A percentile compares a stretch with the other conserved stretches of the same genome.
Conservation (phyloP, 192 early-diverging fungal genomes). For the Lunasporangiospora selenospora region DNA sequence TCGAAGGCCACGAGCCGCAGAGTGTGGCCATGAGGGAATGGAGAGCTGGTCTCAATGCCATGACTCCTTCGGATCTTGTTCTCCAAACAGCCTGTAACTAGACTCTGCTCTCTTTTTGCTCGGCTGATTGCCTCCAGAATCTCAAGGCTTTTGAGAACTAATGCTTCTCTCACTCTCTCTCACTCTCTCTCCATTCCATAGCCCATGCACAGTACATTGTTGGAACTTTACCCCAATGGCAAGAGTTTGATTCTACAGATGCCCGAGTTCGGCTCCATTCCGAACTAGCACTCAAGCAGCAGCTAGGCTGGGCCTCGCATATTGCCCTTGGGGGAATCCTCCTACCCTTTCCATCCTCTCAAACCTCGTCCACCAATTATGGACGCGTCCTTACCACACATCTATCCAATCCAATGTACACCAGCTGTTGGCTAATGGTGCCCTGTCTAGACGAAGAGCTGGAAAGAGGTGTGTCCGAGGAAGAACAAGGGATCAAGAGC, state of each 20-base stretch:
- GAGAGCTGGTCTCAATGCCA: constrained; percentile 50
- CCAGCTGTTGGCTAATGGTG: constrained; percentile 26
- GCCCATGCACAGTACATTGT: constrained; percentile 43
- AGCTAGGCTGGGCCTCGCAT: constrained; percentile 75
- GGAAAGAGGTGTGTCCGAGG: constrained; percentile 10
- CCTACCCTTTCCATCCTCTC: constrained; percentile 50
- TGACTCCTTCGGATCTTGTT: constrained; percentile 54
- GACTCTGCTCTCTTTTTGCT: too few relatives aligned
- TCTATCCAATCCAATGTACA: constrained; percentile 23
- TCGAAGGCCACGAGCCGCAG: constrained; percentile 29
- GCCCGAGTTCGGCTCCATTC: constrained; percentile 57
- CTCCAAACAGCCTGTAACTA: constrained; percentile 54
- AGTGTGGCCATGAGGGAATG: constrained; percentile 29
- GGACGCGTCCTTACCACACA: constrained; percentile 57
- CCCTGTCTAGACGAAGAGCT: constrained; percentile 57
- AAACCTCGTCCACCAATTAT: constrained; percentile 56
- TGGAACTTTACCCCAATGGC: constrained; percentile 63
- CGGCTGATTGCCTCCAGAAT: too few relatives aligned
- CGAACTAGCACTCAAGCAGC: constrained; percentile 66
- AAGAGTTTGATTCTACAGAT: constrained; percentile 59
- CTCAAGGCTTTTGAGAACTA: too few relatives aligned
- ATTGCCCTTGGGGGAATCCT: constrained; percentile 68
- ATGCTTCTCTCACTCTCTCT: too few relatives aligned
- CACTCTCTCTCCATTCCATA: not conserved
- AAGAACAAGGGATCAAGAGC: constrained; percentile 31